Base-by-base conservation (phyloP, 768 basidiomycete genomes). In the Leccinum obscurum region DNA sequence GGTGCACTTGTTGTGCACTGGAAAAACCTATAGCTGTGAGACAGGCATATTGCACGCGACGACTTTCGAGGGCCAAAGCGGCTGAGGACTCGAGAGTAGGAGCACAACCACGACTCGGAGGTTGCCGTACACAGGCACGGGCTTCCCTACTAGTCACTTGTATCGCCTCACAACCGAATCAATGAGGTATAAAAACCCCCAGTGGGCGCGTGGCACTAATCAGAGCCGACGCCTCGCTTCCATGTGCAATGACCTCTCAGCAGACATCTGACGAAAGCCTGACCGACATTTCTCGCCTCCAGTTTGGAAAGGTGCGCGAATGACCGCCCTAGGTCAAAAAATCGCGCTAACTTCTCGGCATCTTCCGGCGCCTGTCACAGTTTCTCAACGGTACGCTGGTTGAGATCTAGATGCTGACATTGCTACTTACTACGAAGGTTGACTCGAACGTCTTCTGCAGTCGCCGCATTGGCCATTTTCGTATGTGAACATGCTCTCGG, bases 251-350 rank as follows among this genome's bases (percentile, higher is more conserved):
- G 66, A 15, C 51, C 52, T 30, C 56, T 24, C 26, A 49, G 24
- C 54, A 54, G 49, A 15, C 14, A 52, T 39, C 52, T 15, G 50
- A 57, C n/a, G 52, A 62, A 17, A 6, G 20, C 10, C 28, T 64
- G 30, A 63, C 52, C 14, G 62, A 63, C 15, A 55, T 66, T 32
- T 54, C 34, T 7, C 66, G 64, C 39, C 58, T 68, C 57, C 69
- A 69, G 13, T 52, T 68, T 53, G 61, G 62, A 46, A 69, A 66
- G 68, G 68, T 69, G n/a, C 37, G 66, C 6, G 15, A 24, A 35
- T 2, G 9, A 26, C 24, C 24, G 24, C n/a, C 24, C 37, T 4
- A 6, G 35, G 17, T 37, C 6, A 39, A 28, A 7, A 4, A 10
- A 54, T 28, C 26, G 20, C 13, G 9, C 46, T 54, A 8, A 61